A percentile compares a stretch with the other conserved stretches of the same genome.
Evolutionary conservation across 257 asterid species (phyloP).

Genomic region (Solanum corneliomulleri): DNA sequence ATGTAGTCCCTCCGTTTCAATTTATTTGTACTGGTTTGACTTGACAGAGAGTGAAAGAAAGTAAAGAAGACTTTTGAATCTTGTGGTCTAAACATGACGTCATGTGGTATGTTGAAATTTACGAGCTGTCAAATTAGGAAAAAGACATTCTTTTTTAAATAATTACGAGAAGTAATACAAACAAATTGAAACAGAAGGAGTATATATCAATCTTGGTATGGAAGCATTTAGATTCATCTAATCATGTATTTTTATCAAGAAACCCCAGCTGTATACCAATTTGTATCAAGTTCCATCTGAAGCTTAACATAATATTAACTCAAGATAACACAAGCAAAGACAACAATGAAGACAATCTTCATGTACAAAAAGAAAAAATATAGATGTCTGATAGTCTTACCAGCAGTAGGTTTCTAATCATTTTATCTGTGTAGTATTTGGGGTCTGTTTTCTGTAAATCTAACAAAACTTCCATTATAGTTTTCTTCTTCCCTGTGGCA

Average conservation of each 20-base stretch:
- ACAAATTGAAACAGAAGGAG: neutral
- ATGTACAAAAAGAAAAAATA: neutral
- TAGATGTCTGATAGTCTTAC: constrained; percentile 1
- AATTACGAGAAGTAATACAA: neutral
- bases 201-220: neutral
- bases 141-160: neutral
- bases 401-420: constrained; percentile 22
- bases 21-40: neutral
- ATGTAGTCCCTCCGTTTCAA: neutral
- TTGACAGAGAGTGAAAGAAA: neutral
- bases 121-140: neutral
- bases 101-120: neutral
- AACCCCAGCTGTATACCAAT: neutral
- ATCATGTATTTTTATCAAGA: neutral
- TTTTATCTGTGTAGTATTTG: constrained; percentile 30
- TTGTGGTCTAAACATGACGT: neutral
- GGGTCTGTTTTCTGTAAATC: constrained; percentile 36
- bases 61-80: neutral
- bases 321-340: neutral
- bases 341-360: neutral
- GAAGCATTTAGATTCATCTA: neutral
- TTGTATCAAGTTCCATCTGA: neutral
- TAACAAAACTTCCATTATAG: constrained; percentile 37
- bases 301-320: neutral
- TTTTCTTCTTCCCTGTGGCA: constrained; percentile 2